Evolutionary conservation across 805 yeast species (phyloP).

Genomic region (Starmera dryadoides): DNA sequence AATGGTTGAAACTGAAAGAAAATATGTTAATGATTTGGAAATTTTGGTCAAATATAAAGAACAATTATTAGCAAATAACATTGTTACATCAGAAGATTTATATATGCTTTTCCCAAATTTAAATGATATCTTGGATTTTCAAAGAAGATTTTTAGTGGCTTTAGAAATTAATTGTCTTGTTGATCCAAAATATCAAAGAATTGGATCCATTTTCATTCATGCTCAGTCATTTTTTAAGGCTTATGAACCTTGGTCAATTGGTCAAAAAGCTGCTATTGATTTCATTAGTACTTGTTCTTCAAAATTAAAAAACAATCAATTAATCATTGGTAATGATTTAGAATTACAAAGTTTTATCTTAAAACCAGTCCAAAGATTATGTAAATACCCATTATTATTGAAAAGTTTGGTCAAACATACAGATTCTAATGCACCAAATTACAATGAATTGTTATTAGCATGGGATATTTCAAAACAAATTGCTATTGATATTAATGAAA

Average conservation of each 20-base stretch:
- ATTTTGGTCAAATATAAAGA: slow-evolving; percentile 57
- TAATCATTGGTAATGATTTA: slow-evolving; percentile 71
- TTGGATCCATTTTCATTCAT: slow-evolving; percentile 84
- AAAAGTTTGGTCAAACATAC: slow-evolving; percentile 67
- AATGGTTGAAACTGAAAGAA: slow-evolving; percentile 82
- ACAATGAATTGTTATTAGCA: slow-evolving; percentile 66
- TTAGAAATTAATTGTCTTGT: slow-evolving; percentile 80
- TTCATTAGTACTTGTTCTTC: slow-evolving; percentile 56
- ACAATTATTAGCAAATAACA: slow-evolving; percentile 58
- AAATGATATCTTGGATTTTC: slow-evolving; percentile 80
- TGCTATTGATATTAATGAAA: slow-evolving; percentile 85
- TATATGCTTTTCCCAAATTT: slow-evolving; percentile 82
- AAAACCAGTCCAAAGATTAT: slow-evolving; percentile 94
- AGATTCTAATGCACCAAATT: slow-evolving; percentile 42
- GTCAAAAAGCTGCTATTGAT: slow-evolving; percentile 82
- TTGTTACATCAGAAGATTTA: slow-evolving; percentile 70
- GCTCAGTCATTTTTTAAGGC: slow-evolving; percentile 80
- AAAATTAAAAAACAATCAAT: slow-evolving; percentile 46
- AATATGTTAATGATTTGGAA: slow-evolving; percentile 88
- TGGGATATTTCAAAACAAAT: slow-evolving; percentile 71
- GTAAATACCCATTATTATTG: slow-evolving; percentile 85
- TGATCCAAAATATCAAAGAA: slow-evolving; percentile 68
- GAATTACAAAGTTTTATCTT: slow-evolving; percentile 85
- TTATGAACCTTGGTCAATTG: slow-evolving; percentile 92
- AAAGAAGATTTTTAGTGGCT: slow-evolving; percentile 81